These are phyloP conservation scores for Vigna hirtella DNA, from an alignment of 306 rosid species.

Conservation along the genomic window DNA sequence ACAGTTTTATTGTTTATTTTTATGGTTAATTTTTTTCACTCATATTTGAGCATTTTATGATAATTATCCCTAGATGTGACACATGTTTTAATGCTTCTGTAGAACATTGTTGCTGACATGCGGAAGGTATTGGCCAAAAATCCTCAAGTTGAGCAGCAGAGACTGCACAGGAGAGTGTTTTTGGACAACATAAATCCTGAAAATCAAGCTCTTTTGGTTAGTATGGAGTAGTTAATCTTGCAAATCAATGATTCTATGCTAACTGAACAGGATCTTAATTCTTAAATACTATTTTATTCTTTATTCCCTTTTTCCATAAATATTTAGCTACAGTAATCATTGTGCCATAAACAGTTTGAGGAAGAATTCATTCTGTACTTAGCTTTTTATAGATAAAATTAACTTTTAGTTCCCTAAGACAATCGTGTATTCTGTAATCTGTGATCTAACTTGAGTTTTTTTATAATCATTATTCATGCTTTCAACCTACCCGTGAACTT, in stretches of 20 bases:
- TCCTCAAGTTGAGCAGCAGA: conserved; percentile 96
- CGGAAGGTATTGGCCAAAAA: conserved; percentile 95
- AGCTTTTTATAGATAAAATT: neutral
- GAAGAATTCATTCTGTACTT: conserved; percentile 14
- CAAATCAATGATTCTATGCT: conserved; percentile 27
- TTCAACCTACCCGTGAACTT: conserved; percentile 5
- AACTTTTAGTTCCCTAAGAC: conserved; percentile 16
- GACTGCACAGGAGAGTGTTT: conserved; percentile 95
- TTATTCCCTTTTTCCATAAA: conserved; percentile 28
- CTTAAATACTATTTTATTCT: conserved; percentile 23
- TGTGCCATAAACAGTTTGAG: conserved; percentile 27
- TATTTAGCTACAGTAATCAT: conserved; percentile 13
- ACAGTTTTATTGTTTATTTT: conserved; percentile 22
- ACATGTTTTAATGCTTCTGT: conserved; percentile 48
- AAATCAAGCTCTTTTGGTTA: conserved; percentile 89
- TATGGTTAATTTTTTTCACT: conserved; percentile 24
- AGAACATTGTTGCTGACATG: conserved; percentile 97
- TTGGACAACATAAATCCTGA: conserved; percentile 82
- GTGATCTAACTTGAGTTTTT: conserved; percentile 20
- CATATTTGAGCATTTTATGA: conserved; percentile 26
- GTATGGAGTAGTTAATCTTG: conserved; percentile 51
- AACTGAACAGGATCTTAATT: conserved; percentile 38
- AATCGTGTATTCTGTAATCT: conserved; percentile 6
- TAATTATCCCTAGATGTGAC: conserved; percentile 22
- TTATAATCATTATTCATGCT: conserved; percentile 18